Percentiles rank a stretch among this genome's conserved stretches.
Evolutionary conservation across 805 yeast genomes (phyloP).

Genomic region (Yamadazyma olivae): DNA sequence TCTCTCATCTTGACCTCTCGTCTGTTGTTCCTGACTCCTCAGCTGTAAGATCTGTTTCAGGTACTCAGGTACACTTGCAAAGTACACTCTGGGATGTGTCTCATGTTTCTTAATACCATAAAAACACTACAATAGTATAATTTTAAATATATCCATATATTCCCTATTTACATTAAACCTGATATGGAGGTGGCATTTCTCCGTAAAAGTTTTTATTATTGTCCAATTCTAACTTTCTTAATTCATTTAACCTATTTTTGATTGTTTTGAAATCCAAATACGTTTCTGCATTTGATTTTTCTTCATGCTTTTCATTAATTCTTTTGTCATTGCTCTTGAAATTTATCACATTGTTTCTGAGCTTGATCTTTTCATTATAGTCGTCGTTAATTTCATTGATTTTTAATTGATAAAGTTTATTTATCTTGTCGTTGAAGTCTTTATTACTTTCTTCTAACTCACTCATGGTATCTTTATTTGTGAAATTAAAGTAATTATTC

Average conservation of each 20-base stretch:
- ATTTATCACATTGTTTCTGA: neutral
- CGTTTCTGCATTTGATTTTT: neutral
- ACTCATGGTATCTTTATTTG: constrained; percentile 19
- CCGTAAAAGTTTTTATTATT: constrained; percentile 8
- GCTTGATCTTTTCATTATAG: neutral
- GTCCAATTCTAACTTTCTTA: constrained; percentile 9
- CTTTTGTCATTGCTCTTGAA: neutral
- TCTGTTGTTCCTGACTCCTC: too few relatives aligned
- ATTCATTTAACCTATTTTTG: constrained; percentile 15
- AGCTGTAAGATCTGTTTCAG: too few relatives aligned
- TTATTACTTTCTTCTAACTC: constrained; percentile 1
- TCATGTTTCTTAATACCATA: too few relatives aligned
- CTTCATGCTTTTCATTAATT: too few relatives aligned
- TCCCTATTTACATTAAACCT: constrained; percentile 2
- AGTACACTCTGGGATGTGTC: too few relatives aligned
- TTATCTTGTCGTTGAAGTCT: constrained; percentile 6
- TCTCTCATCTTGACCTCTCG: too few relatives aligned
- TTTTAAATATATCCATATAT: neutral
- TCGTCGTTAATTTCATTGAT: constrained; percentile 1
- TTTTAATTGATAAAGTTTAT: constrained; percentile 6
- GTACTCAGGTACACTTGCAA: too few relatives aligned
- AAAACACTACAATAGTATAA: too few relatives aligned
- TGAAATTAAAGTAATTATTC: constrained; percentile 33
- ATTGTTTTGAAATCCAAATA: constrained; percentile 16
- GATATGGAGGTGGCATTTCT: constrained; percentile 27